Evolutionary conservation across 805 yeast genomes (phyloP).

Genomic region (Lipomyces lipofer): DNA sequence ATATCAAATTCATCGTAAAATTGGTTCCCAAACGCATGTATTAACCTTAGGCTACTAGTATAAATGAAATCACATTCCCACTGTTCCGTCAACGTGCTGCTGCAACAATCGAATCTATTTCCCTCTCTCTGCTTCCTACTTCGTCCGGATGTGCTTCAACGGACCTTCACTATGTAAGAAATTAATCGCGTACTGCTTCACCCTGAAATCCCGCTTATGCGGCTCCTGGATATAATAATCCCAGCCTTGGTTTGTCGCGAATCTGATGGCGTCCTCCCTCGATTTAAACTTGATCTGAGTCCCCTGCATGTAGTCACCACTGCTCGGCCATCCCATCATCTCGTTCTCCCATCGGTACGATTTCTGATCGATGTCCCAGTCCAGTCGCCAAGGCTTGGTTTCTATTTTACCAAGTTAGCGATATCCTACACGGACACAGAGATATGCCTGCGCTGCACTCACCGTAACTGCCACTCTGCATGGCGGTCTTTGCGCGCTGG

Average conservation of each 20-base stretch:
- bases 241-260: constrained; percentile 83
- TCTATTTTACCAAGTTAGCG: constrained; percentile 21
- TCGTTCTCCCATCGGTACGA: constrained; percentile 89
- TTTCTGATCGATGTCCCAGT: constrained; percentile 77
- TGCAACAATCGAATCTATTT: too few relatives aligned
- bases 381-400: constrained; percentile 63
- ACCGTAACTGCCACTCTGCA: constrained; percentile 63
- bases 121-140: constrained; percentile 11
- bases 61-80: too few relatives aligned
- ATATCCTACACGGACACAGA: not conserved
- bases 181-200: constrained; percentile 28
- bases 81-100: too few relatives aligned
- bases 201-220: constrained; percentile 64
- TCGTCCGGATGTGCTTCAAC: constrained; percentile 30
- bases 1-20: too few relatives aligned
- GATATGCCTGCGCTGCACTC: constrained; percentile 6
- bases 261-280: constrained; percentile 72
- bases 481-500: constrained; percentile 76
- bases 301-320: constrained; percentile 77
- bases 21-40: too few relatives aligned
- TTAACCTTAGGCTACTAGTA: too few relatives aligned
- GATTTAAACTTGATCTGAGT: constrained; percentile 71
- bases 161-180: constrained; percentile 30
- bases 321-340: constrained; percentile 79
- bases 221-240: constrained; percentile 81